A percentile compares a stretch with the other conserved stretches of the same genome.
phyloP scores from a whole-genome alignment of 331 rosid species.

The Acacia pycnantha region DNA sequence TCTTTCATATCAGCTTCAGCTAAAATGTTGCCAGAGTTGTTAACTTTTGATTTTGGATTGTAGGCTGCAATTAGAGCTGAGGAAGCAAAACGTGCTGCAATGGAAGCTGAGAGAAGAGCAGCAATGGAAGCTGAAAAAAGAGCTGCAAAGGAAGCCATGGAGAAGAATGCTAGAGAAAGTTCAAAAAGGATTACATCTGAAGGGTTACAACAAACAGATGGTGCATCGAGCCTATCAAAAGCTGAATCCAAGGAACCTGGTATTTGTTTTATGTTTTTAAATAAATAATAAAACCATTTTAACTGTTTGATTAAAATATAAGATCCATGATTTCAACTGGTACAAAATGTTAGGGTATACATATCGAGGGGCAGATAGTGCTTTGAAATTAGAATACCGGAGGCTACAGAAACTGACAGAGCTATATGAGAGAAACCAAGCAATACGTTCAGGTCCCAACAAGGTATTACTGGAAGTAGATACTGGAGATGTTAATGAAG shows the following conservation, averaged over 20 bases:
- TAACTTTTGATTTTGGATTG: conserved; percentile 28
- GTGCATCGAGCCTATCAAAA: conserved; percentile 34
- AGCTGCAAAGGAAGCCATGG: conserved; percentile 55
- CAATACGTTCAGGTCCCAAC: conserved; percentile 44
- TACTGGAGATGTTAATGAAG: conserved; percentile 10
- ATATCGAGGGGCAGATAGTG: conserved; percentile 63
- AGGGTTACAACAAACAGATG: conserved; percentile 23
- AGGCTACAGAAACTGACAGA: conserved; percentile 69
- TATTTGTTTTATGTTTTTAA: conserved; percentile 26
- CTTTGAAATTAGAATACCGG: conserved; percentile 62
- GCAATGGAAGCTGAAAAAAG: conserved; percentile 54
- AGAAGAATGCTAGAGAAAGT: conserved; percentile 43
- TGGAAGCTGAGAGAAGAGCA: conserved; percentile 76
- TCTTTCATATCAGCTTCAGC: conserved; percentile 17
- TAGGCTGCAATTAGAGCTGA: conserved; percentile 80
- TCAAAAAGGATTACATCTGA: conserved; percentile 22
- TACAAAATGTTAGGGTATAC: conserved; percentile 49
- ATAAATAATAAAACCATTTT: conserved; percentile 14
- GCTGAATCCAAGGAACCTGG: conserved; percentile 44
- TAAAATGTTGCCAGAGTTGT: conserved; percentile 15
- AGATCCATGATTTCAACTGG: conserved; percentile 13
- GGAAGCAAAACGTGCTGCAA: conserved; percentile 67
- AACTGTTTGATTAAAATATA: conserved; percentile 17
- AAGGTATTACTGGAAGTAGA: conserved; percentile 48
- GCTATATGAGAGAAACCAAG: conserved; percentile 54